Percentiles rank a stretch among this genome's conserved stretches.
phyloP scores from a whole-genome alignment of 257 asterid species.

The Fraxinus pennsylvanica region DNA sequence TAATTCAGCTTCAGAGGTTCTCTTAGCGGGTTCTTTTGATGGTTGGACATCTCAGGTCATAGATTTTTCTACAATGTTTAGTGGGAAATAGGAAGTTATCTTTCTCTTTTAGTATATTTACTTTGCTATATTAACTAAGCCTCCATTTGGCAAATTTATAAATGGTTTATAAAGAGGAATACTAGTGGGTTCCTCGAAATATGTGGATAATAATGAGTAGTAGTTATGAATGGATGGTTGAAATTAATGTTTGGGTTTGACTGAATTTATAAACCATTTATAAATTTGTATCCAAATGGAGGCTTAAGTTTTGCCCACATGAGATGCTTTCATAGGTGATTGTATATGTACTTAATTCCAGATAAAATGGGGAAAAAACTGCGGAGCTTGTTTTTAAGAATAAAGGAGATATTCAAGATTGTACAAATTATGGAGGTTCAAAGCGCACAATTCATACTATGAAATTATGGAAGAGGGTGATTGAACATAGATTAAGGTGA shows the following conservation, averaged over 20 bases:
- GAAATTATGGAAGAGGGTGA: not conserved
- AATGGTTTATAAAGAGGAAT: no score
- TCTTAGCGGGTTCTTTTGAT: conserved; percentile 83
- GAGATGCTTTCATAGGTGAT: not conserved
- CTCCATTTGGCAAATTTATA: no score
- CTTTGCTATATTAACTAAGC: conserved; percentile 7
- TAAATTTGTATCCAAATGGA: not conserved
- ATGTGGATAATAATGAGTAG: no score
- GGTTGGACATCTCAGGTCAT: conserved; percentile 96
- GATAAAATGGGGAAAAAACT: not conserved
- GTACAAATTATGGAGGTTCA: not conserved
- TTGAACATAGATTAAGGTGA: not conserved
- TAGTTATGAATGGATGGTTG: not conserved
- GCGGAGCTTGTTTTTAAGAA: not conserved
- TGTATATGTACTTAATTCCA: not conserved
- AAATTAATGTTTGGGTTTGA: not conserved
- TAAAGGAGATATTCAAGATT: not conserved
- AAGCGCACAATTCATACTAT: not conserved
- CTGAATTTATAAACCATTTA: no score
- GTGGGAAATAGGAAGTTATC: conserved; percentile 22
- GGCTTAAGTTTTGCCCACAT: not conserved
- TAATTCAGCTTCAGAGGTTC: conserved; percentile 80
- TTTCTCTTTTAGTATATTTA: conserved; percentile 13
- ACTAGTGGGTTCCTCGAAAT: no score
- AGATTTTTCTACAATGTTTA: conserved; percentile 13